Evolutionary conservation across 2,329 filamentous ascomycete species (phyloP).

Genomic region (Zarea fungicola): DNA sequence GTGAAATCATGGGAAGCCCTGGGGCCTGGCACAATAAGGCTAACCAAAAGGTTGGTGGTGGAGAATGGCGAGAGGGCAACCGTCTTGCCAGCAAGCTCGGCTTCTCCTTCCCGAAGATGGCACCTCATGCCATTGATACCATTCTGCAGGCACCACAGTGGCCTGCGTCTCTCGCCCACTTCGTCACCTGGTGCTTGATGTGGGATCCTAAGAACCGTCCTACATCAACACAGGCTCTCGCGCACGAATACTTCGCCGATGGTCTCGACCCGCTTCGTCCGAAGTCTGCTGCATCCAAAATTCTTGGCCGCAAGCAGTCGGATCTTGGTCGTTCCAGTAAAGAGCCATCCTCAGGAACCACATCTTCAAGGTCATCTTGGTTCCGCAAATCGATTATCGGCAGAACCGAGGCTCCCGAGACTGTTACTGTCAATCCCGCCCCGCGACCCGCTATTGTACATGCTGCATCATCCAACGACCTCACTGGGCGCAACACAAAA

Average conservation of each 20-base stretch:
- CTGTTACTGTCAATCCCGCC: conserved; percentile 43
- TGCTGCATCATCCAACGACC: conserved; percentile 35
- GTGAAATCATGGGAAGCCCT: conserved; percentile 98
- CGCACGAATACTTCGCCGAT: conserved; percentile 91
- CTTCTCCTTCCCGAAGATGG: conserved; percentile 99
- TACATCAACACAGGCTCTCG: conserved; percentile 88
- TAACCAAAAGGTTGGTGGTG: conserved; percentile 80
- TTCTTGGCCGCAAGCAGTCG: conserved; percentile 86
- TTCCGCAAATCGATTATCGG: conserved; percentile 92
- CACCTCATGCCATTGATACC: conserved; percentile 91
- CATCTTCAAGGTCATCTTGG: conserved; percentile 86
- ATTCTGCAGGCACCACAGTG: conserved; percentile 87
- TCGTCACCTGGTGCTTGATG: conserved; percentile 98
- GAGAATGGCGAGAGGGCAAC: conserved; percentile 95
- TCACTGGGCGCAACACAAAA: conserved; percentile 57
- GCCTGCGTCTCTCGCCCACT: conserved; percentile 81
- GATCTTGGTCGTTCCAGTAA: conserved; percentile 67
- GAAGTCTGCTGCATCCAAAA: conserved; percentile 80
- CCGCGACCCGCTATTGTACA: conserved; percentile 42
- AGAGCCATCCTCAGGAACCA: conserved; percentile 53
- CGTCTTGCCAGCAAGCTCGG: conserved; percentile 90
- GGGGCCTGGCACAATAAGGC: conserved; percentile 97
- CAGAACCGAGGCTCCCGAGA: conserved; percentile 63
- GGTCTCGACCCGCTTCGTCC: conserved; percentile 86
- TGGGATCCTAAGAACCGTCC: conserved; percentile 94